phyloP scores from a whole-genome alignment of 345 rosid species.

The Salix udensis region DNA sequence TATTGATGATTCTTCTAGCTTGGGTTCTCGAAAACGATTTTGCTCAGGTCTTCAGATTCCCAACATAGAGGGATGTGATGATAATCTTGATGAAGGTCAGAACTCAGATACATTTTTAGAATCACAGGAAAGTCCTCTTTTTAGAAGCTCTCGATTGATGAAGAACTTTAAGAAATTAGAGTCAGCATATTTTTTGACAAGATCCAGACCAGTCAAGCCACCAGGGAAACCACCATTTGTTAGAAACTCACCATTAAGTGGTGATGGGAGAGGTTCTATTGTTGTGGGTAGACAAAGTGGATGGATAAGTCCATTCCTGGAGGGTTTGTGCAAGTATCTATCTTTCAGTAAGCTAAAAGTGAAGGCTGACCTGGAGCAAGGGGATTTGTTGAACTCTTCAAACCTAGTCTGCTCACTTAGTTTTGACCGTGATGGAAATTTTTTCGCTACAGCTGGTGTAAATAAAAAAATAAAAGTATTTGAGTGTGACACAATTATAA shows the following conservation, averaged over 20 bases:
- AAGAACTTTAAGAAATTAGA: constrained; percentile 88
- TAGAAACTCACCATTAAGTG: constrained; percentile 55
- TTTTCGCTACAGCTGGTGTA: constrained; percentile 92
- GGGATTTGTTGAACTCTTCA: constrained; percentile 79
- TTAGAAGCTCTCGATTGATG: constrained; percentile 69
- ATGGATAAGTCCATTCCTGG: constrained; percentile 95
- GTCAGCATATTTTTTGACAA: constrained; percentile 75
- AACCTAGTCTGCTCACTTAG: constrained; percentile 83
- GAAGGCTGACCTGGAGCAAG: constrained; percentile 87
- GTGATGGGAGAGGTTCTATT: constrained; percentile 73
- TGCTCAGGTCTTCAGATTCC: constrained; percentile 41
- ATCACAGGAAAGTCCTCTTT: constrained; percentile 52
- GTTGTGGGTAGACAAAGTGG: constrained; percentile 50
- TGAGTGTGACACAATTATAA: constrained; percentile 66
- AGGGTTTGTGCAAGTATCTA: constrained; percentile 87
- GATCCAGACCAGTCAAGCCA: constrained; percentile 56
- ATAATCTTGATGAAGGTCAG: constrained; percentile 39
- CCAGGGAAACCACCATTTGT: constrained; percentile 41
- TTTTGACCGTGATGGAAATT: constrained; percentile 90
- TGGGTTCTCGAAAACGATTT: constrained; percentile 66
- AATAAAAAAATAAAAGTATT: constrained; percentile 93
- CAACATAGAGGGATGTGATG: constrained; percentile 42
- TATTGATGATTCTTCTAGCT: constrained; percentile 46
- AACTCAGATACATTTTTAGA: constrained; percentile 36
- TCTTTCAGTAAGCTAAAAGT: constrained; percentile 78